Evolutionary conservation across 306 rosid species (phyloP).

Genomic region (Casuarina glauca): DNA sequence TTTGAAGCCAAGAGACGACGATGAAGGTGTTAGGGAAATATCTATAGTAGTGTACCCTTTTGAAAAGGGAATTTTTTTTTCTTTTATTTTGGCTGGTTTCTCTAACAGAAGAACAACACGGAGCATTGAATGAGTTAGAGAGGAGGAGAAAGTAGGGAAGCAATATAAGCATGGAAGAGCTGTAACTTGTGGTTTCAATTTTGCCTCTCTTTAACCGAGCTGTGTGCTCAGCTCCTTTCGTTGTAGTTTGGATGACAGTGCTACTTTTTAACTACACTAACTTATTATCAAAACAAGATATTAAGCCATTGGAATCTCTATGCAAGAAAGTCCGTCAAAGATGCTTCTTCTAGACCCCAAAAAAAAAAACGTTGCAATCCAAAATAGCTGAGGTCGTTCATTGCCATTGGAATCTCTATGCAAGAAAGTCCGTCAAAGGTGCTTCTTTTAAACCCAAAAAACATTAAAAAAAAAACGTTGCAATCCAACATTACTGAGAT

Average conservation of each 20-base stretch:
- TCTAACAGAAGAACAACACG: constrained; percentile 43
- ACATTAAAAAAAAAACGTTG: constrained; percentile 20
- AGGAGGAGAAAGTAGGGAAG: constrained; percentile 9
- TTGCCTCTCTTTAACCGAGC: not conserved
- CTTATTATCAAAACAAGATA: too few relatives aligned
- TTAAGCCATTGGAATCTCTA: constrained; percentile 32
- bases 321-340: constrained; percentile 7
- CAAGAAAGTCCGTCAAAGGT: not conserved
- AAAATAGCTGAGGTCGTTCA: constrained; percentile 11
- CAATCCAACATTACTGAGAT: constrained; percentile 28
- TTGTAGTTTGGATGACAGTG: constrained; percentile 32
- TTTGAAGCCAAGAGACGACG: constrained; percentile 38
- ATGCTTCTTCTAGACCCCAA: not conserved
- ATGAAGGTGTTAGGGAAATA: constrained; percentile 5
- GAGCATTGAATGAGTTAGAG: constrained; percentile 33
- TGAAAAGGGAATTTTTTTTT: not conserved
- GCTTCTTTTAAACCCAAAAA: not conserved
- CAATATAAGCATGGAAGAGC: constrained; percentile 1
- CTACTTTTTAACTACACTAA: constrained; percentile 15
- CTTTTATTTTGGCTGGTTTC: constrained; percentile 4
- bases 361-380: constrained; percentile 34
- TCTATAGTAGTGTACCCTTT: constrained; percentile 31
- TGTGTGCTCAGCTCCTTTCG: constrained; percentile 23
- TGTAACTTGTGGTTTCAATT: constrained; percentile 25
- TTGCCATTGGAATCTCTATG: constrained; percentile 36